Percentiles rank a stretch among this genome's conserved stretches.
These are phyloP conservation scores for Coffea eugenioides DNA, from an alignment of 257 asterid species.

Conservation along the genomic window DNA sequence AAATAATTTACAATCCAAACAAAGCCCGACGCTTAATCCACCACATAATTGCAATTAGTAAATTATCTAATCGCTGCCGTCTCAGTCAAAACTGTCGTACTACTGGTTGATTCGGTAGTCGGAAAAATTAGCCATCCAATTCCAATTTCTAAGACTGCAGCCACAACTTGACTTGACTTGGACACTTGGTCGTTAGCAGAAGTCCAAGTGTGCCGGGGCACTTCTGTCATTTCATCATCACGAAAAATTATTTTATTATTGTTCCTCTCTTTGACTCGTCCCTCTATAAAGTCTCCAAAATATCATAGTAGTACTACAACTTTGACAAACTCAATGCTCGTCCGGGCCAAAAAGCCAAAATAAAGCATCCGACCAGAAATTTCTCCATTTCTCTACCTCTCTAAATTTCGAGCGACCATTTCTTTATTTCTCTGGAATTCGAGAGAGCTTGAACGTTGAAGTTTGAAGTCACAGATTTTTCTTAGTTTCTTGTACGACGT, in stretches of 20 bases:
- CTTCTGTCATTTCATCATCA: not conserved
- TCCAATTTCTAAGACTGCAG: not conserved
- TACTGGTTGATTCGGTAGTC: not conserved
- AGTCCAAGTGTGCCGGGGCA: not conserved
- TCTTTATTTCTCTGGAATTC: not conserved
- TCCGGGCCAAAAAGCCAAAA: not conserved
- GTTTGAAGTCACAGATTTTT: not conserved
- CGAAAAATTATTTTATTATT: no score
- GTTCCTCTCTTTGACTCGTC: not conserved
- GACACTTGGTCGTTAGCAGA: not conserved
- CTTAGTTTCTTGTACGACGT: no score
- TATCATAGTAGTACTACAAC: no score
- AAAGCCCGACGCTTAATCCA: no score
- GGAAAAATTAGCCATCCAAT: not conserved
- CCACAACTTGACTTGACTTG: not conserved
- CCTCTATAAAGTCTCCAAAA: not conserved
- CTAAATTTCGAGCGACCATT: not conserved
- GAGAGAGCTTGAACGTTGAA: not conserved
- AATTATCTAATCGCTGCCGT: no score
- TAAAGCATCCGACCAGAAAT: not conserved
- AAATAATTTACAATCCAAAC: no score
- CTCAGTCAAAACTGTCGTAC: not conserved
- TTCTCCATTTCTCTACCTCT: not conserved
- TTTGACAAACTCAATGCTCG: no score
- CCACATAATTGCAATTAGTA: no score